Percentiles rank a stretch among this genome's conserved stretches.
Evolutionary conservation across 768 basidiomycete species (phyloP).

Genomic region (Lyophyllum shimeji): DNA sequence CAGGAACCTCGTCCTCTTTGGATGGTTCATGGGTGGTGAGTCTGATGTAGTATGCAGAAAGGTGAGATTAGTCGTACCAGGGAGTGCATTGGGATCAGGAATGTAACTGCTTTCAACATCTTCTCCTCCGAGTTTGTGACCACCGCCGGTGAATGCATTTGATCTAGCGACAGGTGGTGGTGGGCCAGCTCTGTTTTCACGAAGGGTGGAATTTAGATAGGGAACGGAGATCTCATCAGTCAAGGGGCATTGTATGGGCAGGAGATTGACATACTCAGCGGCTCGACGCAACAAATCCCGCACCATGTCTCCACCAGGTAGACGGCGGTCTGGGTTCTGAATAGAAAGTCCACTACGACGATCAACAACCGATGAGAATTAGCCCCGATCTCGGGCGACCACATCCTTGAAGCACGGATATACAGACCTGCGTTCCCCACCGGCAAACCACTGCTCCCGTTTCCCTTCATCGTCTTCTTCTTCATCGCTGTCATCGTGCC

Average conservation of each 20-base stretch:
- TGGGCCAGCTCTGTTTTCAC: constrained; percentile 34
- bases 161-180: constrained; percentile 23
- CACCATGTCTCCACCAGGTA: constrained; percentile 60
- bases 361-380: not conserved
- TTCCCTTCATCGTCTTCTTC: constrained; percentile 55
- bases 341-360: constrained; percentile 77
- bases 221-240: not conserved
- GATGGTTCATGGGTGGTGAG: not conserved
- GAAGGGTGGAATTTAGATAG: not conserved
- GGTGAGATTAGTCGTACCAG: constrained; percentile 18
- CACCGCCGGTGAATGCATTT: constrained; percentile 64
- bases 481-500: constrained; percentile 34
- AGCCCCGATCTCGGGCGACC: not conserved
- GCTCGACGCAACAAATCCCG: constrained; percentile 79
- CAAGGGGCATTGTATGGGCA: not conserved
- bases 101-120: constrained; percentile 78
- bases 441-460: constrained; percentile 81
- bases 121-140: constrained; percentile 86
- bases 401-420: not conserved
- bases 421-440: constrained; percentile 86
- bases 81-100: constrained; percentile 62
- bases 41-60: not conserved
- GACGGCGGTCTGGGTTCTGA: constrained; percentile 71
- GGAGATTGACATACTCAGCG: constrained; percentile 56
- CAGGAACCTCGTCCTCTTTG: constrained; percentile 46